Percentiles rank a stretch among this genome's conserved stretches.
These are phyloP conservation scores for Mycosphaerelloides madeirae DNA, from an alignment of 2,329 filamentous ascomycete genomes.

Conservation along the genomic window DNA sequence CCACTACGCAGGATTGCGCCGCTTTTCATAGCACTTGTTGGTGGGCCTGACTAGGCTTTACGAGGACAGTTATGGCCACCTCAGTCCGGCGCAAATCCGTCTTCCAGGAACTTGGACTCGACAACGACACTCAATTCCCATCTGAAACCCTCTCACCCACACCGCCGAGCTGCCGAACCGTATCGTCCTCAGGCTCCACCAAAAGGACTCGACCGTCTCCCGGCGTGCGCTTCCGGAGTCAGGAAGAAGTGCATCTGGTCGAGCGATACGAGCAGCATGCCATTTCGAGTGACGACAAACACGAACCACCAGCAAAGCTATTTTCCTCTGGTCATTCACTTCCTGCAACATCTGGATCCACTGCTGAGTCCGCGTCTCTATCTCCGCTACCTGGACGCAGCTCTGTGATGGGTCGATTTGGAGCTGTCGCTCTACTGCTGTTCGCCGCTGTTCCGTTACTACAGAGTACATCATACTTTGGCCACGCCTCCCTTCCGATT, in stretches of 20 bases:
- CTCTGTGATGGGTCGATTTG: constrained; percentile 26
- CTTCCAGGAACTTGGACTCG: constrained; percentile 7
- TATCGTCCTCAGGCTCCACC: constrained; percentile 1
- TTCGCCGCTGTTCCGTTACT: constrained; percentile 26
- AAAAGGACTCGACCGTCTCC: constrained; percentile 9
- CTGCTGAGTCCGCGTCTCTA: constrained; percentile 12
- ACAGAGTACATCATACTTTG: constrained; percentile 21
- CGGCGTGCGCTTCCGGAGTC: constrained; percentile 26
- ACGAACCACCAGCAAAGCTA: background rate
- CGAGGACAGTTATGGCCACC: constrained; percentile 1
- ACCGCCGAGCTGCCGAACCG: background rate
- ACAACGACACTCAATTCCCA: constrained; percentile 1
- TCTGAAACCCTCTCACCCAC: background rate
- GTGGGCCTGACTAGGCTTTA: too few relatives aligned
- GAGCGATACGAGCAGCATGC: constrained; percentile 15
- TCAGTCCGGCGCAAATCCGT: constrained; percentile 3
- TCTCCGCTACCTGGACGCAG: constrained; percentile 17
- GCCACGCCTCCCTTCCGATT: constrained; percentile 21
- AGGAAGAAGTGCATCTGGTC: constrained; percentile 26
- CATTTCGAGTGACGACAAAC: constrained; percentile 5
- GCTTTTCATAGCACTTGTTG: too few relatives aligned
- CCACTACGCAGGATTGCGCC: too few relatives aligned
- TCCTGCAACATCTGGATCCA: constrained; percentile 2
- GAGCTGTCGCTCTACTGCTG: constrained; percentile 23
- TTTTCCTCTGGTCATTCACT: too few relatives aligned